These are phyloP conservation scores for Teratosphaeria destructans DNA, from an alignment of 2,329 filamentous ascomycete genomes.

Conservation along the genomic window DNA sequence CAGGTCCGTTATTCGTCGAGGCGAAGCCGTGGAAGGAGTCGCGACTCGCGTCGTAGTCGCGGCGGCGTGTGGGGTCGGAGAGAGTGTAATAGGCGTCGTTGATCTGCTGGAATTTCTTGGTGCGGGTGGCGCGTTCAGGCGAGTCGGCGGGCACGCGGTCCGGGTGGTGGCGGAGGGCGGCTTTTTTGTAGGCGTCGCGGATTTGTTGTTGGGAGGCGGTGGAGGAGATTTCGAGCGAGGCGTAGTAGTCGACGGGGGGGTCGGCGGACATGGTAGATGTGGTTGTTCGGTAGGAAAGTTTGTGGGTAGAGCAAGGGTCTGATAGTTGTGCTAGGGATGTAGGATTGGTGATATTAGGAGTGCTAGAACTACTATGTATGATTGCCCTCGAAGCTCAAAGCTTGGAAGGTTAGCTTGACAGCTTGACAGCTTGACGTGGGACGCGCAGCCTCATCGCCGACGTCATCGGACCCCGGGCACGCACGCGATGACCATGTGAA, in stretches of 20 bases:
- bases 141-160: constrained; percentile 79
- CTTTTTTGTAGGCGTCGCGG: constrained; percentile 87
- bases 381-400: too few species aligned
- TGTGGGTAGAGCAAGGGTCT: neutral
- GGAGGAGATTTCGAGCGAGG: constrained; percentile 34
- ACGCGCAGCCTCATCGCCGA: too few species aligned
- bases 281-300: neutral
- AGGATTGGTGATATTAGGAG: too few species aligned
- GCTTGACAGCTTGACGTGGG: too few species aligned
- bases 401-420: too few species aligned
- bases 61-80: constrained; percentile 64
- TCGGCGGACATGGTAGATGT: neutral
- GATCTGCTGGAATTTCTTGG: constrained; percentile 80
- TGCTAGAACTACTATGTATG: too few species aligned
- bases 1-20: constrained; percentile 17
- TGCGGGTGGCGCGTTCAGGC: constrained; percentile 70
- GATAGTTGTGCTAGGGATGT: too few species aligned
- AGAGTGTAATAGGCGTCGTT: constrained; percentile 92
- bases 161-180: constrained; percentile 79
- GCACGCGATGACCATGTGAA: too few species aligned
- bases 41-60: constrained; percentile 74
- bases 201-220: constrained; percentile 73
- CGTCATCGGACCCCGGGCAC: too few species aligned
- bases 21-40: constrained; percentile 42
- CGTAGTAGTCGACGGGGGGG: constrained; percentile 16